Evolutionary conservation across 192 early-diverging fungal species (phyloP), one percentile per base, ranked within the genome.

Genomic region (Coemansia sp.): DNA sequence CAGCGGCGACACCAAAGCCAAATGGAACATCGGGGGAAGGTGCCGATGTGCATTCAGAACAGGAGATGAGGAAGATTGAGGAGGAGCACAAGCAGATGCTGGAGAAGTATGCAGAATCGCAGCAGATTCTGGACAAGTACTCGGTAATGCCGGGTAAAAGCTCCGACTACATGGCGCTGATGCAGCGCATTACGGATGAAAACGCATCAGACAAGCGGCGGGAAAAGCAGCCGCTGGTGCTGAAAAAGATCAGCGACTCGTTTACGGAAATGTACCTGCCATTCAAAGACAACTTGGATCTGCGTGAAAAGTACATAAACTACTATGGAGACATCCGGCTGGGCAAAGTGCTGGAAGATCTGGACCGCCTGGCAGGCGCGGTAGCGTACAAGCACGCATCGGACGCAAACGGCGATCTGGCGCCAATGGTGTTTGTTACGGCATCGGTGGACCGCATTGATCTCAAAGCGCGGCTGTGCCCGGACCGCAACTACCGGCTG

Each of bases 361-460:
- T 90, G 42, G 94, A 97, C 69, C 84, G 89, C 0, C 64, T 95
- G 34, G 92, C 92, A n/a, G 89, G 84, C 3, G 81, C 82, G 6
- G 84, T 93, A 39, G 80, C 85, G 6, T 93, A 90, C 69, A 83
- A 86, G 49, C 92, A 97, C 52, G 81, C 81, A 38, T 76, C 80
- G 26, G 84, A 82, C 38, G 66, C 65, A 0, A 64, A 80, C 26
- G 78, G 75, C 48, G 56, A 80, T 10, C 69, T 72, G 6, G 80
- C 74, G 0, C 86, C 87, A 10, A 44, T 88, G 34, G 84, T 83
- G 2, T 90, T 95, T 63, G 93, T 93, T 12, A 95, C 93, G 5
- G 93, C 93, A 0, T 80, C 86, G 17, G 83, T 96, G 10, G 93
- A 96, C 64, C 77, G 93, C 16, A 90, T 94, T 36, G 91, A 94